A percentile compares a stretch with the other conserved stretches of the same genome.
Evolutionary conservation across 2,329 filamentous ascomycete species (phyloP).

Genomic region (Knufia petricola): DNA sequence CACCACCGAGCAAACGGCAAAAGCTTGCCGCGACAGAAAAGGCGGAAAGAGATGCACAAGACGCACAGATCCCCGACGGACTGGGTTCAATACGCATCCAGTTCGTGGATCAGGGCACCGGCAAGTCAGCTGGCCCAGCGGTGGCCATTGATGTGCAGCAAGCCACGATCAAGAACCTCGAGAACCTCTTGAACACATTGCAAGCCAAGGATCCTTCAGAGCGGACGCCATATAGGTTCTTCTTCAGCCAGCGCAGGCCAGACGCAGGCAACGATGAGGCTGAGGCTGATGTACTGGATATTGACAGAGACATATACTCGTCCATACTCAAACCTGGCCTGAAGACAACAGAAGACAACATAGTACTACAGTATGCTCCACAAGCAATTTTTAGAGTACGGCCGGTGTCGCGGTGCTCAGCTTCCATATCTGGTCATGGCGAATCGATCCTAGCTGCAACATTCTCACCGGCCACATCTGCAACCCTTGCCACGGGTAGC

Average conservation of each 20-base stretch:
- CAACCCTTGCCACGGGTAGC: conserved; percentile 73
- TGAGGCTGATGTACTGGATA: conserved; percentile 34
- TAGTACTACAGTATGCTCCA: conserved; percentile 58
- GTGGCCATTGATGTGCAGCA: conserved; percentile 73
- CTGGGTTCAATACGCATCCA: conserved; percentile 73
- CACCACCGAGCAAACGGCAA: conserved; percentile 83
- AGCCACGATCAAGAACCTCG: conserved; percentile 80
- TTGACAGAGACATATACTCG: conserved; percentile 41
- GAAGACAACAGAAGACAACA: conserved; percentile 51
- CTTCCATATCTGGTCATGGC: conserved; percentile 81
- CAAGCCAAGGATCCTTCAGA: conserved; percentile 60
- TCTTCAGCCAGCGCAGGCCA: conserved; percentile 38
- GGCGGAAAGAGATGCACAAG: conserved; percentile 64
- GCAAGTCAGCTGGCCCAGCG: conserved; percentile 57
- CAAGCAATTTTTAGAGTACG: conserved; percentile 93
- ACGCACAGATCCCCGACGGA: conserved; percentile 55
- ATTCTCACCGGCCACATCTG: conserved; percentile 71
- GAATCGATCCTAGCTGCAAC: conserved; percentile 79
- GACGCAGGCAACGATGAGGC: conserved; percentile 27
- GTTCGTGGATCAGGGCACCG: conserved; percentile 72
- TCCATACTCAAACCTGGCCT: conserved; percentile 42
- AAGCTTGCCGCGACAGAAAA: conserved; percentile 64
- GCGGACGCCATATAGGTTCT: conserved; percentile 57
- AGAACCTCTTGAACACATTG: conserved; percentile 74
- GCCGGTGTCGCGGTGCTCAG: conserved; percentile 79